Base-by-base conservation (phyloP, 2,329 filamentous ascomycete genomes). In the Rhinocladiella mackenziei region DNA sequence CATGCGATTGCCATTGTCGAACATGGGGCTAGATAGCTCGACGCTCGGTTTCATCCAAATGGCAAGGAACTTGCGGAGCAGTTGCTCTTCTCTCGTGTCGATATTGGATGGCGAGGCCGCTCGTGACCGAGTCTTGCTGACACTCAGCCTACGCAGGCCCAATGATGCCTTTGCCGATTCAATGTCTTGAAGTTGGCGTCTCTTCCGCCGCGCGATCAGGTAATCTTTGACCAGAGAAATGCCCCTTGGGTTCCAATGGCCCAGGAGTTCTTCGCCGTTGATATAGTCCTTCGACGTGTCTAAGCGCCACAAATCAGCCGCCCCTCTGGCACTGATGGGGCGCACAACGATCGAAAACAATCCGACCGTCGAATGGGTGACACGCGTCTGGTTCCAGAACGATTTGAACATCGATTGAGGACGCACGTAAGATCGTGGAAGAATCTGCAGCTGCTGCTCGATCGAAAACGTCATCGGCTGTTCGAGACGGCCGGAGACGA, bases 201-300 rank as follows among this genome's bases (percentile, higher is more conserved):
- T 81, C 60, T 85, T 83, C 65, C 86, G 88, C 48, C 81, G 81
- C 4, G 84, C 77, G 8, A 75, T 67, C 42, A 96, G 83, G 58
- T 84, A 95, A 65, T 98, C 92, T 45, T 82, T 80, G n/a, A 98
- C 83, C 1, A 98, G 70, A 0, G 88, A 94, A 2, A 97, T 86
- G 25, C 92, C 89, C 30, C 92, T 79, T 2, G 92, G 91, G 5
- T 83, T 81, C 92, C 92, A 98, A 44, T 81, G 81, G 2, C 75
- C 81, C 28, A 98, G 72, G 36, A 83, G 76, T 64, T 98, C 92
- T 66, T 98, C 89, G 43, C 92, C 92, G 64, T 95, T 96, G 58
- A 98, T 86, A 61, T 96, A 97, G 63, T 94, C 88, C 58, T 94
- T 85, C 48, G 87, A 83, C 11, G 89, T 97, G 64, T 89, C 94